phyloP scores from a whole-genome alignment of 805 yeast genomes.

The Cyberlindnera sargentensis region DNA sequence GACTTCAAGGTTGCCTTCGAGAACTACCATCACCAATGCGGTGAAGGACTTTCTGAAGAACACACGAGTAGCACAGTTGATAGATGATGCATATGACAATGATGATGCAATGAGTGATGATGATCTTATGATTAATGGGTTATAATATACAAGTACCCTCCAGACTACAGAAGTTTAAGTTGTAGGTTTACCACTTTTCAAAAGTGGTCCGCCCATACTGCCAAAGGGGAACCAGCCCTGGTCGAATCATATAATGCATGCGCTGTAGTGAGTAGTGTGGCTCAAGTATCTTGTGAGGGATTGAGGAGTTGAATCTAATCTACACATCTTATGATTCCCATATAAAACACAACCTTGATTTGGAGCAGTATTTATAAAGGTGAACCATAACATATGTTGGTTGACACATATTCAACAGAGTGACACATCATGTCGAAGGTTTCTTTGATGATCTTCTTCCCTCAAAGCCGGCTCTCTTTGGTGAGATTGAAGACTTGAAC shows the following conservation, averaged over 20 bases:
- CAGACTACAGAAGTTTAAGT: too few relatives aligned
- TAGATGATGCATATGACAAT: conserved; percentile 4
- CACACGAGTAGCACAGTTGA: conserved; percentile 1
- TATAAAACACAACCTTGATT: background rate
- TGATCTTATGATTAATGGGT: conserved; percentile 12
- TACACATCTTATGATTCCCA: conserved; percentile 1
- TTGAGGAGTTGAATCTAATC: background rate
- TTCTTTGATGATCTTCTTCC: conserved; percentile 36
- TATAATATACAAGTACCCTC: conserved; percentile 1
- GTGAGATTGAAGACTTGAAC: conserved; percentile 48
- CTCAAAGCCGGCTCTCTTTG: conserved; percentile 85
- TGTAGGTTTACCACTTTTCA: too few relatives aligned
- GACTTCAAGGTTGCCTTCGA: background rate
- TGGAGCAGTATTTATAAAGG: background rate
- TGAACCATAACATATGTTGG: background rate
- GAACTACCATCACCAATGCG: conserved; percentile 13
- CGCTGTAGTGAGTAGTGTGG: too few relatives aligned
- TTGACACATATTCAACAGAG: background rate
- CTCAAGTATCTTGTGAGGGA: too few relatives aligned
- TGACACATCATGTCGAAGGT: background rate
- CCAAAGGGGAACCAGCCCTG: too few relatives aligned
- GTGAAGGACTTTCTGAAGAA: conserved; percentile 14
- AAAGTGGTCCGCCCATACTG: too few relatives aligned
- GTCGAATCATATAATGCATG: too few relatives aligned
- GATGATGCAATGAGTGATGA: conserved; percentile 9